These are phyloP conservation scores for Cenchrus fungigraminus DNA, from an alignment of 176 grass and related monocot genomes.

Conservation along the genomic window DNA sequence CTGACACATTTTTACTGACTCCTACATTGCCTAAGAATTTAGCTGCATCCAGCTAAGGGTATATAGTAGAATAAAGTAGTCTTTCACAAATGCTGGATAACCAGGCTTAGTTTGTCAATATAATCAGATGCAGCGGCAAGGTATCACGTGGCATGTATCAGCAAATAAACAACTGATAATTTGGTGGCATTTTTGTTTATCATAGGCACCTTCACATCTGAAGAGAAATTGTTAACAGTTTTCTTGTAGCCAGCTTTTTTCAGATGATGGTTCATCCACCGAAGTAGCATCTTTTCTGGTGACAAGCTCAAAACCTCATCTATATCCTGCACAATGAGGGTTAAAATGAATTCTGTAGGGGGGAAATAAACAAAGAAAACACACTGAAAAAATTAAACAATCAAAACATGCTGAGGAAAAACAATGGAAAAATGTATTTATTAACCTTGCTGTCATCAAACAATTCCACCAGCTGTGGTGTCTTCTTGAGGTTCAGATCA, in stretches of 20 bases:
- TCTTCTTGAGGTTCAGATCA: conserved; percentile 97
- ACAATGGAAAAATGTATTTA: conserved; percentile 17
- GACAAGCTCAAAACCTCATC: conserved; percentile 86
- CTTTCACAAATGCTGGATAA: conserved; percentile 12
- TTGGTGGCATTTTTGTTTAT: conserved; percentile 2
- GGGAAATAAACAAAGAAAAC: conserved; percentile 7
- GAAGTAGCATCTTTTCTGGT: conserved; percentile 94
- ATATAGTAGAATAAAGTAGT: conserved; percentile 5
- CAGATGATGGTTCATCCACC: conserved; percentile 99
- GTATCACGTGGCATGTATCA: conserved; percentile 5
- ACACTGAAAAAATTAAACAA: not conserved
- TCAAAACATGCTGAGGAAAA: not conserved
- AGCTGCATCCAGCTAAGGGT: not conserved
- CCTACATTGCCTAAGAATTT: not conserved
- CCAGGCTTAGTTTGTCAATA: conserved; percentile 18
- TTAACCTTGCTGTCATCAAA: conserved; percentile 88
- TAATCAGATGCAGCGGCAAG: conserved; percentile 20
- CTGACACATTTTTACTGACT: not conserved
- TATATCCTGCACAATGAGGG: conserved; percentile 76
- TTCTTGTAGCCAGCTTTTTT: conserved; percentile 99
- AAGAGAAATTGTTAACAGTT: conserved; percentile 97
- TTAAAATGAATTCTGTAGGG: conserved; percentile 21
- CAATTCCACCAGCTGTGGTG: conserved; percentile 91
- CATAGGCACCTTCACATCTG: conserved; percentile 86
- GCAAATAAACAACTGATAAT: conserved; percentile 23